A percentile compares a stretch with the other conserved stretches of the same genome.
phyloP scores from a whole-genome alignment of 805 yeast species.

The Sugiyamaella marilandica region DNA sequence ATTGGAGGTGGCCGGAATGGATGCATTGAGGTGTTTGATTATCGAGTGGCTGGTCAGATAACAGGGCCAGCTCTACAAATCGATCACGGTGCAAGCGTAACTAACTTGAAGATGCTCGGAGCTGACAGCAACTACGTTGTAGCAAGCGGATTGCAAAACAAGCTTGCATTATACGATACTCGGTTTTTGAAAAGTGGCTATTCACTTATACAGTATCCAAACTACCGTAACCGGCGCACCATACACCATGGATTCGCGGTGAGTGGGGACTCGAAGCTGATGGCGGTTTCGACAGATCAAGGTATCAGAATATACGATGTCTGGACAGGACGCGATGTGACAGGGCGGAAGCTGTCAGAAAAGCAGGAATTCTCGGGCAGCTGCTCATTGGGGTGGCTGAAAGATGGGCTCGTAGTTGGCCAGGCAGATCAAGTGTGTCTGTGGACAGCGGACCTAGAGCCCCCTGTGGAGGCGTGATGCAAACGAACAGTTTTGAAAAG shows the following conservation, averaged over 20 bases:
- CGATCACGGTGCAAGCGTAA: slow-evolving; percentile 21
- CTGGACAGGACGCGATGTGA: slow-evolving; percentile 1
- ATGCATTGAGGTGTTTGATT: too few relatives aligned
- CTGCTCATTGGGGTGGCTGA: not conserved
- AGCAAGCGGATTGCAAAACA: slow-evolving; percentile 23
- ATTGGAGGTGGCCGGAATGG: too few relatives aligned
- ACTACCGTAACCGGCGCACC: slow-evolving; percentile 10
- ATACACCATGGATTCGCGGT: slow-evolving; percentile 16
- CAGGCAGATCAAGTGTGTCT: not conserved
- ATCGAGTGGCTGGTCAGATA: too few relatives aligned
- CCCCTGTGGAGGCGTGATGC: too few relatives aligned
- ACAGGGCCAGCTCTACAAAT: not conserved
- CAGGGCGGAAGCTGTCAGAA: not conserved
- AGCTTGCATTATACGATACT: slow-evolving; percentile 17
- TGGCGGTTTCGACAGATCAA: slow-evolving; percentile 16
- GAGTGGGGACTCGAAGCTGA: slow-evolving; percentile 4
- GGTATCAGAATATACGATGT: slow-evolving; percentile 6
- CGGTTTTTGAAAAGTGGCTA: not conserved
- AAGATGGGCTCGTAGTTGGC: not conserved
- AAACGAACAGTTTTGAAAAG: too few relatives aligned
- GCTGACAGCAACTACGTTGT: slow-evolving; percentile 13
- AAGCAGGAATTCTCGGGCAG: not conserved
- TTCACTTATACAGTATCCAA: not conserved
- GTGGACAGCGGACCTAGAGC: too few relatives aligned
- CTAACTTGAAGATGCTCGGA: slow-evolving; percentile 18